Base-by-base conservation (phyloP, 345 rosid species). In the Iberis pinnata region DNA sequence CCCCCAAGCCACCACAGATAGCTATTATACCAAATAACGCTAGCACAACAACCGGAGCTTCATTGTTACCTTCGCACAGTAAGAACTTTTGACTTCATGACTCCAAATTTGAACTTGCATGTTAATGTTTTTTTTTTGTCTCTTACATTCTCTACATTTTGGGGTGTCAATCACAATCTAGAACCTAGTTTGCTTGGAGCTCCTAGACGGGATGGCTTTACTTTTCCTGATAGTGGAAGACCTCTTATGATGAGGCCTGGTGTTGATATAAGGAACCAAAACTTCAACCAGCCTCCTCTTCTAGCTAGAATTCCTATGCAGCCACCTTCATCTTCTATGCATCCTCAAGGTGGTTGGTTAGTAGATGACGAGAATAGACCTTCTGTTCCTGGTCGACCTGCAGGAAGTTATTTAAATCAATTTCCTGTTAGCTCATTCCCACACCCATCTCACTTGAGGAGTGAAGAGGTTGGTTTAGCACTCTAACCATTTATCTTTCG, bases 121-220 rank as follows among this genome's bases (percentile, higher is more conserved):
- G 25, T 39, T 12, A 8, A 27, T 20, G 12, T 58, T 43, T 62
- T 43, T 38, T 25, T 24, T 48, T 29, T 35, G 20, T 48, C 9
- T 36, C 47, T 54, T 58, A 50, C 35, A n/a, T 18, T 56, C 54
- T 43, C 44, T 18, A 33, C 61, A 46, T 14, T 60, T 32, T 71
- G 33, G 5, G 41, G 45, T 36, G 59, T 70, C 18, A 18, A 35
- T 48, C 59, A 44, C 47, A 39, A 70, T 43, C 26, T 69, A 86
- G 99, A 72, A 75, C 89, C 97, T 67, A 76, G 94, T 62, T 75
- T 93, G 76, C 95, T 84, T 70, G 97, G 97, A 60, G 76, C 77
- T 75, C 88, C 93, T 62, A 79, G 80, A 72, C 78, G 80, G 58
- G 97, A 81, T 60, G 69, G 46, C 61, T 67, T 59, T 69, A 56